Conservation (phyloP, 2,329 filamentous ascomycete species). For the Pezicula radicicola region DNA sequence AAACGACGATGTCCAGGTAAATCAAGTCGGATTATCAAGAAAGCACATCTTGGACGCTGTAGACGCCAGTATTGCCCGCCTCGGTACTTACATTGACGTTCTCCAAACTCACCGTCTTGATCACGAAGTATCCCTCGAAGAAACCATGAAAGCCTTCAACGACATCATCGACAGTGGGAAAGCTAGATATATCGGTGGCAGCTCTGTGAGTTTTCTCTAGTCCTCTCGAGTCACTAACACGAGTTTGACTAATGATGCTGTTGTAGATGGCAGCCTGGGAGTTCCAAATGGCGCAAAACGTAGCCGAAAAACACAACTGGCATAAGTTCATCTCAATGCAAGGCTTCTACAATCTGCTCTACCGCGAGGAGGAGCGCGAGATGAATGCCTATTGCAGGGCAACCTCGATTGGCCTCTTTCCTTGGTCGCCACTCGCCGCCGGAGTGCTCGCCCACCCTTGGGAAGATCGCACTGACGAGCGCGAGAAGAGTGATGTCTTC, state of each 20-base stretch:
- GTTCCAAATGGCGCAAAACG: conserved; percentile 51
- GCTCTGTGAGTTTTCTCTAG: conserved; percentile 34
- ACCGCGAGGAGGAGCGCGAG: conserved; percentile 54
- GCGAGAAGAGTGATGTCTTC: conserved; percentile 10
- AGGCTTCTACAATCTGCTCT: conserved; percentile 54
- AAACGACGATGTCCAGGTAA: conserved; percentile 40
- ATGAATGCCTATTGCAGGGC: conserved; percentile 26
- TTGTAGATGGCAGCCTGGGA: conserved; percentile 50
- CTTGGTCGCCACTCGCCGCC: conserved; percentile 30
- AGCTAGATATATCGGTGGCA: conserved; percentile 46
- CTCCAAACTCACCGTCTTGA: conserved; percentile 58
- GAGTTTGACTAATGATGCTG: not conserved
- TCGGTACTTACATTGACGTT: conserved; percentile 47
- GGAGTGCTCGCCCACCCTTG: conserved; percentile 24
- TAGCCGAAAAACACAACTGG: conserved; percentile 55
- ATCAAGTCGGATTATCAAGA: conserved; percentile 50
- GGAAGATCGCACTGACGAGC: not conserved
- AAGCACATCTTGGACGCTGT: conserved; percentile 64
- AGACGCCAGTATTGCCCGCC: conserved; percentile 48
- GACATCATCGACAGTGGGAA: conserved; percentile 54
- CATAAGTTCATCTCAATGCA: conserved; percentile 61
- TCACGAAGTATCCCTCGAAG: conserved; percentile 42
- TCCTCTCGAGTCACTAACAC: not conserved
- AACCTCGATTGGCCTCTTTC: conserved; percentile 28
- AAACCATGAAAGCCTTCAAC: conserved; percentile 57